Percentiles rank a stretch among this genome's conserved stretches.
phyloP scores from a whole-genome alignment of 2,329 filamentous ascomycete genomes.

The Cladosporium sp. region DNA sequence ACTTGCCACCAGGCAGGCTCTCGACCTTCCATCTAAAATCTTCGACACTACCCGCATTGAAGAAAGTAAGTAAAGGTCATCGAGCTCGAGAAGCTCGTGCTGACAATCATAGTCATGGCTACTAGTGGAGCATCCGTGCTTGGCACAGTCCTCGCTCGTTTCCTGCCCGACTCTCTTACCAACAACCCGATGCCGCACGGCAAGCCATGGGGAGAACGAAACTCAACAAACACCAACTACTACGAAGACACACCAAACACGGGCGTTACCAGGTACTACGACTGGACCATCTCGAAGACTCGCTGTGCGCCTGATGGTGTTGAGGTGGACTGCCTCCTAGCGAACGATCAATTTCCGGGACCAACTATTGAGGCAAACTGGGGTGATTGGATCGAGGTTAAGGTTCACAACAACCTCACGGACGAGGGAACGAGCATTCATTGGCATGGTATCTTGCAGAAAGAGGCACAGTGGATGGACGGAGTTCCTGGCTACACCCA shows the following conservation, averaged over 20 bases:
- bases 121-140: slow-evolving; percentile 14
- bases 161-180: slow-evolving; percentile 15
- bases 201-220: slow-evolving; percentile 20
- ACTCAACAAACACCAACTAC: slow-evolving; percentile 14
- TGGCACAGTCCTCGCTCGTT: slow-evolving; percentile 13
- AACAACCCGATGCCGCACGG: slow-evolving; percentile 21
- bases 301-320: slow-evolving; percentile 27
- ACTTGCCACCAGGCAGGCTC: slow-evolving; percentile 9
- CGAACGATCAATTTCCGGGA: slow-evolving; percentile 24
- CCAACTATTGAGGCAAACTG: slow-evolving; percentile 32
- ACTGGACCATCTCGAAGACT: slow-evolving; percentile 21
- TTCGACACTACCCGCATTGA: not conserved
- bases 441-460: slow-evolving; percentile 38
- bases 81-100: not conserved
- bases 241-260: slow-evolving; percentile 24
- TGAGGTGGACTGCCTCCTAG: slow-evolving; percentile 18
- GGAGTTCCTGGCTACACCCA: slow-evolving; percentile 40
- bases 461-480: slow-evolving; percentile 35
- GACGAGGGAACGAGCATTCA: slow-evolving; percentile 37
- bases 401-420: slow-evolving; percentile 33
- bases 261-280: slow-evolving; percentile 27
- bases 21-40: not conserved
- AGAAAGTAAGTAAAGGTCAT: not conserved
- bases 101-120: not conserved
- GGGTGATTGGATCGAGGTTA: slow-evolving; percentile 37